phyloP scores from a whole-genome alignment of 148 eudicot genomes.

The Arctostaphylos glauca region DNA sequence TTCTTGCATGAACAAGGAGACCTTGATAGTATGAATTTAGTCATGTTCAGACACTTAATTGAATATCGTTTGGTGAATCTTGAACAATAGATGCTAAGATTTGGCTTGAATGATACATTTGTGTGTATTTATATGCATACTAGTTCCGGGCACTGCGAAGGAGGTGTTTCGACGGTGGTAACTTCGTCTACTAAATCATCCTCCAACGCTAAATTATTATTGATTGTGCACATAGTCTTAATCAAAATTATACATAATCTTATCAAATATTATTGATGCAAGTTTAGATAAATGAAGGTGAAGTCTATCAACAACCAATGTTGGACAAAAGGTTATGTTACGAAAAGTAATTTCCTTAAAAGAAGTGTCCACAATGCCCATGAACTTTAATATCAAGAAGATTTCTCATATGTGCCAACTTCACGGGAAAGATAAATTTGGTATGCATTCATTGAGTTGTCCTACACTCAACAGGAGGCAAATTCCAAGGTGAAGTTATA shows the following conservation, averaged over 20 bases:
- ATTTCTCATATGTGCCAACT: background rate
- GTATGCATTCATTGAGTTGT: background rate
- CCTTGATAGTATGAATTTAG: no score
- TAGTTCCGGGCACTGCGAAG: background rate
- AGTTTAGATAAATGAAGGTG: background rate
- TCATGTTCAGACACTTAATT: background rate
- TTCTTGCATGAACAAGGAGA: no score
- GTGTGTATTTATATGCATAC: background rate
- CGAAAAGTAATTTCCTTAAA: background rate
- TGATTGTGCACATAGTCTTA: background rate
- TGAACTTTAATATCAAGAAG: background rate
- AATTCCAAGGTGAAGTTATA: background rate
- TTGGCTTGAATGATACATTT: background rate
- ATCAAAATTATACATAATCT: background rate
- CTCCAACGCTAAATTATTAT: background rate
- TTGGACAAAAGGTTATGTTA: background rate
- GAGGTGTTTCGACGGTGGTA: background rate
- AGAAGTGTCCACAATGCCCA: background rate
- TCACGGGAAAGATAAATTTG: background rate
- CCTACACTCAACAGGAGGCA: background rate
- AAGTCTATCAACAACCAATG: background rate
- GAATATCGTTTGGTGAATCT: background rate
- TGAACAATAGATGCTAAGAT: background rate
- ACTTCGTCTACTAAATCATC: background rate
- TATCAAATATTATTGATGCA: background rate